These are phyloP conservation scores for Obba rivulosa DNA, from an alignment of 768 basidiomycete genomes.

Conservation along the genomic window DNA sequence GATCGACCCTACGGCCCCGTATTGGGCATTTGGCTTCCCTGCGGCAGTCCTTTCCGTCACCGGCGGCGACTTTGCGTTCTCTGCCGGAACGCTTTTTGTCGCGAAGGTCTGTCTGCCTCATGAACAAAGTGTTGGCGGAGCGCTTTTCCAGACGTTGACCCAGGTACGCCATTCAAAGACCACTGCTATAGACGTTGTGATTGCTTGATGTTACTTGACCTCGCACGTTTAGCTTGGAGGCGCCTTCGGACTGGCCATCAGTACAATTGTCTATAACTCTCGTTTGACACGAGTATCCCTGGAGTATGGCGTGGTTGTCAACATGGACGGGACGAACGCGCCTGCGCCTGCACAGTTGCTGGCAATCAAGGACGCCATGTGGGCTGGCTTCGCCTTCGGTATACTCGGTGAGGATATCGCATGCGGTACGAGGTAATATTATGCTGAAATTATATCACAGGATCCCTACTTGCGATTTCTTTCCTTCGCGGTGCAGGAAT, in stretches of 20 bases:
- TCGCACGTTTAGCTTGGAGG: conserved; percentile 48
- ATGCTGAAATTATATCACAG: conserved; percentile 9
- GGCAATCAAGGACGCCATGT: conserved; percentile 60
- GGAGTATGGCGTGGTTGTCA: conserved; percentile 26
- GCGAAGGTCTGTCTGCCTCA: conserved; percentile 60
- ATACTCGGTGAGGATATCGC: conserved; percentile 14
- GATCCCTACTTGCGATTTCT: conserved; percentile 26
- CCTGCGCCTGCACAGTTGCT: conserved; percentile 35
- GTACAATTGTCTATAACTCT: conserved; percentile 65
- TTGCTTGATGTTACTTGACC: not conserved
- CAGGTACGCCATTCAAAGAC: conserved; percentile 39
- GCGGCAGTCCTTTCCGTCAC: conserved; percentile 58
- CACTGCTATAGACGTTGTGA: not conserved
- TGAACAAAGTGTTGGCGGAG: conserved; percentile 75
- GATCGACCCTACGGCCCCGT: conserved; percentile 49
- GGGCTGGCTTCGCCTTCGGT: conserved; percentile 60
- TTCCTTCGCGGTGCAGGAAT: conserved; percentile 39
- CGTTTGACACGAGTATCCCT: conserved; percentile 32
- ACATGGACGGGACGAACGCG: conserved; percentile 24
- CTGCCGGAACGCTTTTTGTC: conserved; percentile 69
- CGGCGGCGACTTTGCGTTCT: conserved; percentile 74
- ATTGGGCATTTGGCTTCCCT: conserved; percentile 77
- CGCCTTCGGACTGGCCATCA: conserved; percentile 63
- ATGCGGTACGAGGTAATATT: too few species aligned
- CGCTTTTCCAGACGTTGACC: conserved; percentile 76